Base-by-base conservation (phyloP, 129 eudicot genomes). In the Saussurea involucrata region DNA sequence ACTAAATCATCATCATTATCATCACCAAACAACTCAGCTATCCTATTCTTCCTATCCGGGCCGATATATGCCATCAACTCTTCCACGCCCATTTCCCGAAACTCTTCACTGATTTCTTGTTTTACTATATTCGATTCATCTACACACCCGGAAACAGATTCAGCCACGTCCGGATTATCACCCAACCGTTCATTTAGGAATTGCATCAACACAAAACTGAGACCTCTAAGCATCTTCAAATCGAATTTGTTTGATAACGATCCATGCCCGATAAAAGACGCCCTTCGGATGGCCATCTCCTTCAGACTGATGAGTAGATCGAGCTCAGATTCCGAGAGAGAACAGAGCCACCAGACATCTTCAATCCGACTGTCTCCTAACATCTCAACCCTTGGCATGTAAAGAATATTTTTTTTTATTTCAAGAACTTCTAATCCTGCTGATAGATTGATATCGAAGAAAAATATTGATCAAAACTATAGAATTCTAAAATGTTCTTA, bases 271-370 rank as follows among this genome's bases (percentile, higher is more conserved):
- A 76, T 76, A 21, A 78, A 21, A 65, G 73, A 68, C 13, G 88
- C 83, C 65, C 87, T 74, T 75, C 22, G 81, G 17, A 69, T 33
- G 8, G 81, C 85, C 81, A 85, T 46, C 42, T 24, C 25, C 31
- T 85, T 87, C 13, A 87, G 55, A 10, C 79, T 83, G 44, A 85
- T 65, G 58, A 87, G 67, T 20, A 87, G 29, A 78, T 87, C 88
- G 24, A 86, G 76, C 82, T 86, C 87, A 7, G 93, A 81, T 25
- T 86, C 86, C 0, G 87, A 70, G 25, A 88, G 81, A 29, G 93
- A 88, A 75, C 88, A 88, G 24, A 88, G 85, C 93, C 88, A 88
- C 11, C 86, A 83, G 7, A 88, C 77, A 37, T 88, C 93, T 75
- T 86, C 86, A 0, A 88, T 69, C 53, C 63, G 78, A 72, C 78